phyloP scores from a whole-genome alignment of 441 rosid species.

The Erodium chrysanthum region DNA sequence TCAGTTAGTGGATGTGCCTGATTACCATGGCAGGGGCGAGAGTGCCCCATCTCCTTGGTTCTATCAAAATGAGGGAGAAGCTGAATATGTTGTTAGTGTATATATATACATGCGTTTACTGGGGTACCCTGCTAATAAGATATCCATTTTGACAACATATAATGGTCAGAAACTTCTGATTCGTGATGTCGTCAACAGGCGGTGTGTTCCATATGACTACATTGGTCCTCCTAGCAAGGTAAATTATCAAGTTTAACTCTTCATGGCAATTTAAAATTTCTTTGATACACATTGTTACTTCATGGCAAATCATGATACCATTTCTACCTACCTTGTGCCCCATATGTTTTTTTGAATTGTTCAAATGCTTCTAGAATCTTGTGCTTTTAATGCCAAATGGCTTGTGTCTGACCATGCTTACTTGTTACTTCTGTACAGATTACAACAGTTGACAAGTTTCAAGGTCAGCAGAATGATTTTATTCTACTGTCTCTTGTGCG shows the following conservation, averaged over 20 bases:
- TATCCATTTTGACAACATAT: conserved; percentile 93
- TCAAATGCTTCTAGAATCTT: neutral
- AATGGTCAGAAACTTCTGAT: conserved; percentile 97
- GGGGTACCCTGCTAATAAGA: conserved; percentile 93
- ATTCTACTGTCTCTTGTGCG: conserved; percentile 90
- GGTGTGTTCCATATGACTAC: conserved; percentile 75
- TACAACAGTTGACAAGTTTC: conserved; percentile 95
- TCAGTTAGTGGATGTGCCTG: conserved; percentile 89
- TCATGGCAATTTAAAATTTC: neutral
- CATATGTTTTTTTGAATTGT: conserved; percentile 1
- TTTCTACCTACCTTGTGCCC: neutral
- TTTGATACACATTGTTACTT: neutral
- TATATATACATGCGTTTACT: conserved; percentile 92
- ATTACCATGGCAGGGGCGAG: conserved; percentile 86
- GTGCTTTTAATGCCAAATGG: neutral
- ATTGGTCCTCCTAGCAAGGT: conserved; percentile 97
- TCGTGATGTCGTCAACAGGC: conserved; percentile 92
- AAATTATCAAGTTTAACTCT: conserved; percentile 12
- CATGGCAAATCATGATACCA: neutral
- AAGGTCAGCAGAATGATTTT: conserved; percentile 96
- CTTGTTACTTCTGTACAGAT: conserved; percentile 39
- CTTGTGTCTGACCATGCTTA: neutral
- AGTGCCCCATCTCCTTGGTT: conserved; percentile 97
- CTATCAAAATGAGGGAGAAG: conserved; percentile 98
- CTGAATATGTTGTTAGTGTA: conserved; percentile 91